A percentile compares a stretch with the other conserved stretches of the same genome.
These are phyloP conservation scores for Moesziomyces sp. DNA, from an alignment of 1,284 basidiomycete genomes.

Conservation along the genomic window DNA sequence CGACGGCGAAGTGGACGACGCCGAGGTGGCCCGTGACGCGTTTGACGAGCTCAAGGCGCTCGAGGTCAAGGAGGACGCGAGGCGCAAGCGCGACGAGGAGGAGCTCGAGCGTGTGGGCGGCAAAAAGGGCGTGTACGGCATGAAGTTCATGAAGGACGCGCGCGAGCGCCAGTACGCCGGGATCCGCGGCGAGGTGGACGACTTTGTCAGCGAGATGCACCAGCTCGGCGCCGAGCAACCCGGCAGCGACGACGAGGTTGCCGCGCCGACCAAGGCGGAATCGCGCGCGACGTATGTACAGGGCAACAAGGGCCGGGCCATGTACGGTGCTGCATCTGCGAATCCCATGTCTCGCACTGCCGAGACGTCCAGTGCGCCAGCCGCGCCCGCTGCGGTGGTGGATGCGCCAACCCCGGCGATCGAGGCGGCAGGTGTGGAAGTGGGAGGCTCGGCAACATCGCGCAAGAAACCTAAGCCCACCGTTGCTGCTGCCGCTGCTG, in stretches of 20 bases:
- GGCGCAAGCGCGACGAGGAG: conserved; percentile 33
- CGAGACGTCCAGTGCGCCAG: no score
- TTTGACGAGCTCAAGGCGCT: conserved; percentile 58
- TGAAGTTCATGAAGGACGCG: conserved; percentile 68
- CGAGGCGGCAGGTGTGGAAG: conserved; percentile 5
- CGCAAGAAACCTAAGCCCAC: conserved; percentile 3
- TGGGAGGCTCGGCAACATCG: conserved; percentile 12
- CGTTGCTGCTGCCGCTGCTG: not conserved
- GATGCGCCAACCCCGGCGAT: not conserved
- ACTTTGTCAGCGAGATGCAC: conserved; percentile 51
- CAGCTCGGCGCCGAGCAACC: conserved; percentile 22
- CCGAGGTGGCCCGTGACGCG: conserved; percentile 19
- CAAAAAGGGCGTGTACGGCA: conserved; percentile 60
- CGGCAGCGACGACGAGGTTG: conserved; percentile 20
- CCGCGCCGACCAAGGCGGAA: conserved; percentile 14
- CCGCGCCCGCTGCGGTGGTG: not conserved
- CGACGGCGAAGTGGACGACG: conserved; percentile 1
- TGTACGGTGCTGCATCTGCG: conserved; percentile 41
- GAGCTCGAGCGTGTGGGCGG: conserved; percentile 46
- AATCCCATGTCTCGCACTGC: not conserved
- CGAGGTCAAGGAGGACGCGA: conserved; percentile 39
- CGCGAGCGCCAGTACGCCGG: conserved; percentile 50
- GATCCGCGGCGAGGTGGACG: conserved; percentile 49
- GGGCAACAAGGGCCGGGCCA: conserved; percentile 51
- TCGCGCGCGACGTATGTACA: conserved; percentile 23